Base-by-base conservation (phyloP, 2,329 filamentous ascomycete genomes). In the Sclerotiophoma versabilis region DNA sequence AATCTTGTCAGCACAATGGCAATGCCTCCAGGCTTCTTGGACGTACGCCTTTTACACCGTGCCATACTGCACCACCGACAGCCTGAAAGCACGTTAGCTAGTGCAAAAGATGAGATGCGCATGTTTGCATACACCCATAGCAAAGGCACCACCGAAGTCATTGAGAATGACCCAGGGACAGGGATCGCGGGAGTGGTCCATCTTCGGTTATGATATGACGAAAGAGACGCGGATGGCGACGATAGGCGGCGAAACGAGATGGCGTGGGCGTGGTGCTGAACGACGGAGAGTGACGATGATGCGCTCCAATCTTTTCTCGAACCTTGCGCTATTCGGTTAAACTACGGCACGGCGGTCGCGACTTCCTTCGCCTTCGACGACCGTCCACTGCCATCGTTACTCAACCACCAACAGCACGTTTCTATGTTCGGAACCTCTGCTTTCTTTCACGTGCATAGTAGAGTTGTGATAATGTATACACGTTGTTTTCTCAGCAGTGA, bases 141-240 rank as follows among this genome's bases (percentile, higher is more conserved):
- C 88, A 72, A 98, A 97, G 53, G 93, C 95, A 79, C 95, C 95
- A 60, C 95, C 95, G 75, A 98, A 98, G 81, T 99, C 95, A 79
- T 93, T 96, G 65, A 98, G 84, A 63, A 95, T 90, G 72, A 98
- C 93, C 88, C 89, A 98, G 51, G 95, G 95, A 80, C 95, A 98
- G 60, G 95, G 95, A 79, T 98, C 95, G 81, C 95, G 86, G 62
- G 91, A 90, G 83, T 98, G 95, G 87, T 99, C 93, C 90, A 96
- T 95, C 49, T 34, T 72, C 57, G 2, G 22, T 20, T 49, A 22
- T 36, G 25, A 7, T 45, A 14, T 25, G 22, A 29, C 33, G 33
- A 15, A 15, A 26, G 15, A n/a, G 29, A 49, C 45, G 33, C 39
- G n/a, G n/a, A 17, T 27, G 41, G 41, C 45, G 51, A 54, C 45